Evolutionary conservation across 495 filamentous ascomycete genomes (phyloP).

Genomic region (Neurospora tetrasperma): DNA sequence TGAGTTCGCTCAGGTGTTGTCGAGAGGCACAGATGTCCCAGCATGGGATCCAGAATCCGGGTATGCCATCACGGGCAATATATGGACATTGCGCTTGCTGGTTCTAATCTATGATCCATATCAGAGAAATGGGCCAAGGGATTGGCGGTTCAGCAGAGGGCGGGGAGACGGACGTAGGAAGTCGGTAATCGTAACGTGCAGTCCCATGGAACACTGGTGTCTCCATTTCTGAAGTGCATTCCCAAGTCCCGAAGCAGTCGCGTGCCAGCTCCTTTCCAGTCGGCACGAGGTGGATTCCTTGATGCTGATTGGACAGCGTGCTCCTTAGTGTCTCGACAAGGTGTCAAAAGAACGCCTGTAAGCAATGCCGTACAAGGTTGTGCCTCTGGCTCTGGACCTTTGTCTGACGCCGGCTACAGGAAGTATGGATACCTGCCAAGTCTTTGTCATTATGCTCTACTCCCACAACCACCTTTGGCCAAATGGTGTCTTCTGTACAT

Average conservation of each 20-base stretch:
- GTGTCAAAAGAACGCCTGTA: background rate
- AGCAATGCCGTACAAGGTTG: background rate
- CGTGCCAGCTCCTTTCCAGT: slow-evolving; percentile 20
- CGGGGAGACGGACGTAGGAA: background rate
- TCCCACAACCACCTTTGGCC: background rate
- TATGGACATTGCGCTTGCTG: background rate
- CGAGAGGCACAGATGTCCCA: background rate
- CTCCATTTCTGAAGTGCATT: background rate
- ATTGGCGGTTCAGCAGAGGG: background rate
- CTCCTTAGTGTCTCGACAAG: background rate
- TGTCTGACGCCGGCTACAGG: background rate
- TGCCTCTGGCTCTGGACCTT: background rate
- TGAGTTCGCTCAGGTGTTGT: background rate
- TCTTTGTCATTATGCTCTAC: background rate
- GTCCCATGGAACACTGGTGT: background rate
- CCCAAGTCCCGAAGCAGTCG: slow-evolving; percentile 9
- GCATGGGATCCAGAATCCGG: background rate
- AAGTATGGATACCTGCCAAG: background rate
- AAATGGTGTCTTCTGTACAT: background rate
- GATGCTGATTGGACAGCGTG: slow-evolving; percentile 13
- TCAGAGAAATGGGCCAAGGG: background rate
- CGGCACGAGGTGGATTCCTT: slow-evolving; percentile 17
- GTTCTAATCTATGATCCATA: background rate
- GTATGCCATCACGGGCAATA: background rate
- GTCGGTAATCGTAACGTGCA: background rate